These are phyloP conservation scores for Myxozyma sirexii DNA, from an alignment of 805 yeast species.

Conservation along the genomic window DNA sequence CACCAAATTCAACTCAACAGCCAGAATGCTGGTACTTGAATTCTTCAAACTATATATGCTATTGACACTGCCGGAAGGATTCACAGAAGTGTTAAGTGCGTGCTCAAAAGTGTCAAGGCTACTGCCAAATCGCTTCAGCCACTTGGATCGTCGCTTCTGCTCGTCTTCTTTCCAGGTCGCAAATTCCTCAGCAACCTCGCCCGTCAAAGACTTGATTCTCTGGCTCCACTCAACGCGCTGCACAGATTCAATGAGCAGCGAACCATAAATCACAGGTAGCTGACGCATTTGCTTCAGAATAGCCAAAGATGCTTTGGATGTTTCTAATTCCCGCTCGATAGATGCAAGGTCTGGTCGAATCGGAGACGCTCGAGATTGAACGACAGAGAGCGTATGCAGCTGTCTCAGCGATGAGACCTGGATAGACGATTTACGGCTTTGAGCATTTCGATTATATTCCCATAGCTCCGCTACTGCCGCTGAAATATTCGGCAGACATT, in stretches of 20 bases:
- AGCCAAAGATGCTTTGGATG: conserved; percentile 39
- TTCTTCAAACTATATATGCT: conserved; percentile 22
- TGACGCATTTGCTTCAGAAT: conserved; percentile 43
- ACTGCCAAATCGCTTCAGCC: conserved; percentile 65
- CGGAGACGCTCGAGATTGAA: conserved; percentile 40
- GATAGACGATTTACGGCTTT: conserved; percentile 25
- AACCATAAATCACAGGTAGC: conserved; percentile 45
- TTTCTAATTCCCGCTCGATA: conserved; percentile 35
- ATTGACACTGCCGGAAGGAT: conserved; percentile 7
- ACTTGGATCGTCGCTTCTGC: conserved; percentile 54
- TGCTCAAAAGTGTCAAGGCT: conserved; percentile 28
- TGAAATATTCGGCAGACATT: conserved; percentile 38
- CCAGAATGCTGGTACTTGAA: conserved; percentile 31
- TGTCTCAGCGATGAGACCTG: conserved; percentile 29
- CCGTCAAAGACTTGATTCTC: conserved; percentile 30
- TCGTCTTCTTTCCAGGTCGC: conserved; percentile 62
- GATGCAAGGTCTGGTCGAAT: conserved; percentile 38
- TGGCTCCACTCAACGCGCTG: conserved; percentile 42
- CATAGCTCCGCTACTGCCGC: conserved; percentile 35
- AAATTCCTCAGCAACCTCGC: conserved; percentile 53
- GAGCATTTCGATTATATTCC: conserved; percentile 29
- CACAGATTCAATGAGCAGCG: conserved; percentile 41
- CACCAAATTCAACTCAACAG: conserved; percentile 33
- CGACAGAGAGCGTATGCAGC: conserved; percentile 22
- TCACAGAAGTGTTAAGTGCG: conserved; percentile 2